Percentiles rank a stretch among this genome's conserved stretches.
phyloP scores from a whole-genome alignment of 257 asterid genomes.

The Nicotiana tabacum region DNA sequence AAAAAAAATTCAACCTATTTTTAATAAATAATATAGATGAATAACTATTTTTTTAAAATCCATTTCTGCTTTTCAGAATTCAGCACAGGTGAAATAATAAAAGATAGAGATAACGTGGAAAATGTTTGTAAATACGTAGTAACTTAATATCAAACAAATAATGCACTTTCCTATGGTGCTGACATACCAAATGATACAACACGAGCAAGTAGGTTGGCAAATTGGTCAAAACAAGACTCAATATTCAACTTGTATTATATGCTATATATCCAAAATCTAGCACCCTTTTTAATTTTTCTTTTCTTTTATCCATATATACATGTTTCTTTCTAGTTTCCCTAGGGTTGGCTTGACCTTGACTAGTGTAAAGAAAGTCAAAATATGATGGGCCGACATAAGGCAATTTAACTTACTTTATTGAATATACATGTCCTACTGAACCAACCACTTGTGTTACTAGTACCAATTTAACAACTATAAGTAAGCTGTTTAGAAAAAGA shows the following conservation, averaged over 20 bases:
- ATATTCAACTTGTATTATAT: not conserved
- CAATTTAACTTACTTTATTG: not conserved
- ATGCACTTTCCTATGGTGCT: not conserved
- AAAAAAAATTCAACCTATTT: too few relatives aligned
- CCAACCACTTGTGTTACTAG: not conserved
- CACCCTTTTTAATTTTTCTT: not conserved
- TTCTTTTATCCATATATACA: not conserved
- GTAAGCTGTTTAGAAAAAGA: not conserved
- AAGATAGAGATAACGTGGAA: not conserved
- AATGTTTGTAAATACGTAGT: not conserved
- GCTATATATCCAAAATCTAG: not conserved
- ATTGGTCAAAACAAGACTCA: conserved; percentile 13
- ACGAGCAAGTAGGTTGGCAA: not conserved
- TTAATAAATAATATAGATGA: too few relatives aligned
- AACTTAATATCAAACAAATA: not conserved
- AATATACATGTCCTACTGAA: not conserved
- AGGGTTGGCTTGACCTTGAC: conserved; percentile 2
- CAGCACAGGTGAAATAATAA: not conserved
- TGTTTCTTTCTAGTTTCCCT: not conserved
- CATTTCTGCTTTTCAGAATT: too few relatives aligned
- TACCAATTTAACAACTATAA: conserved; percentile 5
- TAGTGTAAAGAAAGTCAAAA: not conserved
- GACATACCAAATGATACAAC: conserved; percentile 5
- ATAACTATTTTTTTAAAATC: too few relatives aligned
- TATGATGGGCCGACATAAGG: not conserved